Evolutionary conservation across 768 basidiomycete genomes (phyloP).

Genomic region (Podaxis sp.): DNA sequence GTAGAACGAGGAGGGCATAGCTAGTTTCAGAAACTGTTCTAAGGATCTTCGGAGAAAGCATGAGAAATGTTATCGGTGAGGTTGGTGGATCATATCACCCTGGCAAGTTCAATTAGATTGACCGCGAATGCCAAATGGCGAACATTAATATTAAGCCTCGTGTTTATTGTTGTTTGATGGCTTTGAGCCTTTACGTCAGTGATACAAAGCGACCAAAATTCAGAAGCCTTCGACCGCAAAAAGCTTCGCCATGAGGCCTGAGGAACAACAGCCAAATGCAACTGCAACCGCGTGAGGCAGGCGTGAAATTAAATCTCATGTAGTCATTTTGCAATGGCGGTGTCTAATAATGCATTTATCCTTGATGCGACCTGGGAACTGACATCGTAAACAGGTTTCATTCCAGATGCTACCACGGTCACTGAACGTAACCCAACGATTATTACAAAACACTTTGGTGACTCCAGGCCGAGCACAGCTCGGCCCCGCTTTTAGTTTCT

Average conservation of each 20-base stretch:
- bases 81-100: neutral
- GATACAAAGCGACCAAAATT: too few relatives aligned
- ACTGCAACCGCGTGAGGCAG: neutral
- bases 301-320: neutral
- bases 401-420: conserved; percentile 11
- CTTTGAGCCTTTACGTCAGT: neutral
- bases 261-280: neutral
- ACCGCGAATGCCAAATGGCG: neutral
- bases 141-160: neutral
- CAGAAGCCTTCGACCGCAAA: too few relatives aligned
- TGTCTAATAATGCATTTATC: neutral
- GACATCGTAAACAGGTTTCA: neutral
- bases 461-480: conserved; percentile 1
- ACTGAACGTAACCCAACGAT: neutral
- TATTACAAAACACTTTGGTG: neutral
- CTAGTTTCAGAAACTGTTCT: conserved; percentile 53
- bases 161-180: conserved; percentile 8
- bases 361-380: neutral
- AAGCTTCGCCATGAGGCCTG: too few relatives aligned
- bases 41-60: conserved; percentile 43
- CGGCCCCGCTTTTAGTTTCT: neutral
- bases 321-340: neutral
- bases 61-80: conserved; percentile 17
- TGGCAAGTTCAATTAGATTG: neutral
- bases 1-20: conserved; percentile 52